A percentile compares a stretch with the other conserved stretches of the same genome.
Evolutionary conservation across 352 stramenopile species (phyloP).

Genomic region (Globisporangium cederbergense): DNA sequence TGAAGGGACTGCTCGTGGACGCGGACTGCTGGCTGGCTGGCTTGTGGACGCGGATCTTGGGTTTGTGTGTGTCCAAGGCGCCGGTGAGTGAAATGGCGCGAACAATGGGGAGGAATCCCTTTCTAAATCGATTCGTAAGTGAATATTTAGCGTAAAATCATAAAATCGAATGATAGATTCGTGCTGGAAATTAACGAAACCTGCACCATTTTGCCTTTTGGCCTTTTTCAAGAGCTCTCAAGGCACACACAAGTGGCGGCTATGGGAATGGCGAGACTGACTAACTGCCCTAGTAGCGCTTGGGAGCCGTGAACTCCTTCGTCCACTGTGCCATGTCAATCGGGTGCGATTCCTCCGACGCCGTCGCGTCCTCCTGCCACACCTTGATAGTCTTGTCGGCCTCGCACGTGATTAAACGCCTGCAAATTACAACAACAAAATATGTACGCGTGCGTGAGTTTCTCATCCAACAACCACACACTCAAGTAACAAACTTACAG

Average conservation of each 20-base stretch:
- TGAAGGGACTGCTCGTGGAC: not conserved
- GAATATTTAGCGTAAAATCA: not conserved
- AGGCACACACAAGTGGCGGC: not conserved
- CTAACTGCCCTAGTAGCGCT: constrained; percentile 52
- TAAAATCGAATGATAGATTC: not conserved
- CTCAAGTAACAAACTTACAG: constrained; percentile 42
- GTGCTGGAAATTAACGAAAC: not conserved
- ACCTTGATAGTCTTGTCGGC: constrained; percentile 99
- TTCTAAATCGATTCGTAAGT: not conserved
- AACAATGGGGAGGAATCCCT: not conserved
- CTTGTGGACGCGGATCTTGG: constrained; percentile 4
- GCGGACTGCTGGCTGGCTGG: not conserved
- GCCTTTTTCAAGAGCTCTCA: not conserved
- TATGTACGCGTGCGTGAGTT: constrained; percentile 4
- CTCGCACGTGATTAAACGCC: constrained; percentile 97
- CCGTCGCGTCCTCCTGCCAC: constrained; percentile 95
- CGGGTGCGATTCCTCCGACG: constrained; percentile 94
- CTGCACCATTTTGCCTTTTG: not conserved
- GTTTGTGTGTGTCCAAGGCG: not conserved
- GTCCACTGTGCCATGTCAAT: constrained; percentile 98
- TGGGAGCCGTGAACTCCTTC: constrained; percentile 89
- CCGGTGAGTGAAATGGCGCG: too few species aligned
- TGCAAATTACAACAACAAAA: constrained; percentile 29
- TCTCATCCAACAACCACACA: not conserved
- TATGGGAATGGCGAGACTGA: not conserved